Percentiles rank a stretch among this genome's conserved stretches.
Evolutionary conservation across 148 eudicot species (phyloP).

Genomic region (Fallopia convolvulus): DNA sequence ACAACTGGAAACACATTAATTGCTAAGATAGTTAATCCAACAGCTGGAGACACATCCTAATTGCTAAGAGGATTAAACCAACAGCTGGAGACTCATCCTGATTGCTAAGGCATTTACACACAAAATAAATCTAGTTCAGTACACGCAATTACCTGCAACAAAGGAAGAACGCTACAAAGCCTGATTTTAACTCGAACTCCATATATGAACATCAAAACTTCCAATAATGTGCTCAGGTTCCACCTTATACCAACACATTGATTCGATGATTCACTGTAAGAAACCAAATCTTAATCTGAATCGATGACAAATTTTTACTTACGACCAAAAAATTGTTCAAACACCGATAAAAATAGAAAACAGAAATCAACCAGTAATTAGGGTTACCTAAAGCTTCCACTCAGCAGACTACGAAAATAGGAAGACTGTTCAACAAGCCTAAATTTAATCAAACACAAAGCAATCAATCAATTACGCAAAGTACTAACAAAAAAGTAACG

Average conservation of each 20-base stretch:
- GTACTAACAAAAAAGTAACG: not conserved
- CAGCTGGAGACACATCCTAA: no score
- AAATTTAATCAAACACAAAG: conserved; percentile 11
- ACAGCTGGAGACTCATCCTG: not conserved
- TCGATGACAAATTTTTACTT: not conserved
- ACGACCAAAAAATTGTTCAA: no score
- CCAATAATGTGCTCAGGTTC: conserved; percentile 45
- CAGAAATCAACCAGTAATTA: no score
- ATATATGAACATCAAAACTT: conserved; percentile 44
- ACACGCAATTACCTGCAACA: conserved; percentile 41
- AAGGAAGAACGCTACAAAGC: conserved; percentile 33
- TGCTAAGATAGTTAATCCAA: no score
- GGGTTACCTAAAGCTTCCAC: conserved; percentile 62
- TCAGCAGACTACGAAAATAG: conserved; percentile 58
- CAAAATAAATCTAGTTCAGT: not conserved
- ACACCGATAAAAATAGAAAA: not conserved
- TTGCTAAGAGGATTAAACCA: not conserved
- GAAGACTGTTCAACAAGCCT: conserved; percentile 62
- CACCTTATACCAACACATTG: conserved; percentile 42
- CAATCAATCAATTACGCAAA: not conserved
- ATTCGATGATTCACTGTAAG: conserved; percentile 53
- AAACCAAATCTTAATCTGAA: not conserved
- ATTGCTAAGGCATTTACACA: not conserved
- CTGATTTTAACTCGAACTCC: conserved; percentile 48
- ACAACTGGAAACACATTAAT: not conserved